Evolutionary conservation across 495 filamentous ascomycete genomes (phyloP), one percentile per base, ranked within the genome.

Genomic region (Lepraria neglecta): DNA sequence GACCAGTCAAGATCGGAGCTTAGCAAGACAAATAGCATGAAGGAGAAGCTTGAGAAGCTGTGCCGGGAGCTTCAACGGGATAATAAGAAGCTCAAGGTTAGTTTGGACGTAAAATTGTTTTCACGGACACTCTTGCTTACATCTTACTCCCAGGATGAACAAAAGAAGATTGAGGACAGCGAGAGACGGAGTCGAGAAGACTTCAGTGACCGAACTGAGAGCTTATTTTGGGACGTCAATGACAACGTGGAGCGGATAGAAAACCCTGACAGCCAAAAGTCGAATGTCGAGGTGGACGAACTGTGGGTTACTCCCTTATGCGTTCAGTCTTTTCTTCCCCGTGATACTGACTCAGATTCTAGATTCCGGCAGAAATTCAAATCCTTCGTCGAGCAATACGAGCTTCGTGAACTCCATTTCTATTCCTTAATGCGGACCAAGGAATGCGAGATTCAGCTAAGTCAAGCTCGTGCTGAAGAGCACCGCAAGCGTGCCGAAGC

Each of bases 21-120:
- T 56, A 92, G 81, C 73, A 95, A 94, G 72, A 91, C 89, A 24
- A 83, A 87, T 10, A 84, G 84, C 12, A 84, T 96, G 69, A 95
- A 92, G 71, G 89, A 96, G 64, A 97, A 97, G 73, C 76, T 97
- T 44, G 95, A 97, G 71, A 97, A 96, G 69, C 77, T 97, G 45
- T 96, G 91, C 65, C 78, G 94, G 38, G 92, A 97, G 68, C 77
- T 97, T 40, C 91, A 92, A 46, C 88, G 90, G 68, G 95, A 98
- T 70, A 97, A 97, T 72, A 97, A 97, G 72, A 90, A 92, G 71
- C 80, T 98, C 19, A 97, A 97, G 86, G 92, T 95, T 70, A 59
- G 73, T 70, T 61, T 56, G 7, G 17, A 55, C 42, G 7, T 4
- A 54, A 10, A 12, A 11, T 3, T 30, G 21, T 35, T 17, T 19